phyloP scores from a whole-genome alignment of 495 filamentous ascomycete species.

The Patellaria atrata region DNA sequence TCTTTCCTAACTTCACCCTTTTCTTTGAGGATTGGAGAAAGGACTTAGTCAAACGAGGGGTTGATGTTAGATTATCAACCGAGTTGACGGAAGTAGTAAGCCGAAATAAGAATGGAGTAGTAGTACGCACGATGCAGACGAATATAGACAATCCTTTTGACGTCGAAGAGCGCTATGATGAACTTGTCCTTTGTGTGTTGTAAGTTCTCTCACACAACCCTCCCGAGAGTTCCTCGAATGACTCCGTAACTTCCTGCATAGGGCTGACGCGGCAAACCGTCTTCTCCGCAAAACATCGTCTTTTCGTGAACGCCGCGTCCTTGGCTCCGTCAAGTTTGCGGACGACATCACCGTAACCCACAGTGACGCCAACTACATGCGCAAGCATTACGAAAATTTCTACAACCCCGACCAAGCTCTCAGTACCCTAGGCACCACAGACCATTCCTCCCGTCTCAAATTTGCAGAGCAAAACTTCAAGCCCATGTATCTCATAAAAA shows the following conservation, averaged over 20 bases:
- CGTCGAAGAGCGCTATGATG: slow-evolving; percentile 43
- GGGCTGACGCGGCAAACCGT: slow-evolving; percentile 55
- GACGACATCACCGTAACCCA: slow-evolving; percentile 80
- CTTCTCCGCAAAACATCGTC: slow-evolving; percentile 49
- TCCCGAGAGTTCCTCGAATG: slow-evolving; percentile 1
- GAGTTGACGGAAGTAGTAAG: slow-evolving; percentile 43
- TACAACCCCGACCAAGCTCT: slow-evolving; percentile 37
- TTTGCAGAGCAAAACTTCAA: slow-evolving; percentile 45
- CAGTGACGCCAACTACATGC: slow-evolving; percentile 59
- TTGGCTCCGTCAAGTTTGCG: slow-evolving; percentile 62
- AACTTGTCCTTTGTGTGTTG: slow-evolving; percentile 60
- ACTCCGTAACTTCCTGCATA: slow-evolving; percentile 14
- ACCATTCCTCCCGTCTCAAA: slow-evolving; percentile 33
- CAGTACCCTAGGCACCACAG: slow-evolving; percentile 31
- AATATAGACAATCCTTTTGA: slow-evolving; percentile 27
- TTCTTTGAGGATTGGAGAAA: slow-evolving; percentile 59
- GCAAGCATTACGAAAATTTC: slow-evolving; percentile 57
- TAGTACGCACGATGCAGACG: slow-evolving; percentile 30
- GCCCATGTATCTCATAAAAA: slow-evolving; percentile 75
- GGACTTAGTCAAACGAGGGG: slow-evolving; percentile 46
- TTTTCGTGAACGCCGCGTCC: slow-evolving; percentile 49
- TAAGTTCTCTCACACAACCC: slow-evolving; percentile 5
- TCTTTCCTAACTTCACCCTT: slow-evolving; percentile 57
- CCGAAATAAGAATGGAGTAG: slow-evolving; percentile 43
- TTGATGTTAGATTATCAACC: slow-evolving; percentile 48